Conservation (phyloP, 306 rosid genomes). For the Dryas drummondii region DNA sequence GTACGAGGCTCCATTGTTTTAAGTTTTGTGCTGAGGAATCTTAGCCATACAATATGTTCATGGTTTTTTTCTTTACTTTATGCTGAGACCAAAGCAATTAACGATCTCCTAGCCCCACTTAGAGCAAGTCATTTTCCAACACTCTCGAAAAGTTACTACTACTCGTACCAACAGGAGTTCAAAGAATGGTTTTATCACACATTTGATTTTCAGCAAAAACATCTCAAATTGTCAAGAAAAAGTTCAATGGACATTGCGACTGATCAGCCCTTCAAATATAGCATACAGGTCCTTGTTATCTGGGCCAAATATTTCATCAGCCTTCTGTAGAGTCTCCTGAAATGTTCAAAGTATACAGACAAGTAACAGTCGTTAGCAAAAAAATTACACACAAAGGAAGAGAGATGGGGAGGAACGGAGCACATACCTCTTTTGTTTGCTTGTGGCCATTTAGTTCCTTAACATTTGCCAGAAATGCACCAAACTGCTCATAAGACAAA, state of each 20-base stretch:
- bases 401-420: neutral
- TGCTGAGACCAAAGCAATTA: too few relatives aligned
- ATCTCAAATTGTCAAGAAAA: conserved; percentile 12
- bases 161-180: conserved; percentile 12
- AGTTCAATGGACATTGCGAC: conserved; percentile 60
- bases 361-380: neutral
- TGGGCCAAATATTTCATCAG: conserved; percentile 85
- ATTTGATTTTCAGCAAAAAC: conserved; percentile 24
- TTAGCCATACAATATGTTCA: too few relatives aligned
- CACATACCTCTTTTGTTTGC: conserved; percentile 76
- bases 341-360: conserved; percentile 16
- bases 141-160: neutral
- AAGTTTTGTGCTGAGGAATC: neutral
- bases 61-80: too few relatives aligned
- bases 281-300: conserved; percentile 83
- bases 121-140: conserved; percentile 16
- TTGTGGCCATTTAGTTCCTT: conserved; percentile 92
- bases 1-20: neutral
- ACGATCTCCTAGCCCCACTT: neutral
- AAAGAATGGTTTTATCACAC: conserved; percentile 38
- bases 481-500: conserved; percentile 88
- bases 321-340: conserved; percentile 89
- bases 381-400: neutral
- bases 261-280: conserved; percentile 84
- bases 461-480: conserved; percentile 89